Base-by-base conservation (phyloP, 176 grass and related monocot genomes). In the Alopecurus myosuroides region DNA sequence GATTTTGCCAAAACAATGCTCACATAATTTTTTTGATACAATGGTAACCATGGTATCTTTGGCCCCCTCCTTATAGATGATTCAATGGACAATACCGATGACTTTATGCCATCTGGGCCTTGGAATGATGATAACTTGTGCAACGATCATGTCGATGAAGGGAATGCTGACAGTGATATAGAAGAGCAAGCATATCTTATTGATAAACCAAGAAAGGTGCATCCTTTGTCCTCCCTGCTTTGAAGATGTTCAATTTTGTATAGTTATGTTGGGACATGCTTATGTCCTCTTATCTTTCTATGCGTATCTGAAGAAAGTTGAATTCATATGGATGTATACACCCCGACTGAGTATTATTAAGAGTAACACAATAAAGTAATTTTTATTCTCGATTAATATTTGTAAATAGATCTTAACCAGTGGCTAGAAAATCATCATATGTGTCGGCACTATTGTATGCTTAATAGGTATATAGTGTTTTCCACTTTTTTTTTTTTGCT, bases 201-300 rank as follows among this genome's bases (percentile, higher is more conserved):
- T 58, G 30, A 76, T 85, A 90, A 94, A 82, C 96, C 93, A 29
- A 92, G 91, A 74, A 91, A 98, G 91, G 96, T 98, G 74, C 56
- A 60, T 50, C 30, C 34, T 81, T 44, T 71, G 62, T 31, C 66
- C 9, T 25, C 28, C 19, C 44, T 40, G 35, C 50, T 41, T 76
- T 49, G 19, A 35, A 60, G 7, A 2, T 53, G 60, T 81, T 37
- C 11, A 29, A n/a, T 80, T 76, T 25, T 55, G 3, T 41, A 12
- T 74, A 52, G 70, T 55, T 63, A 61, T 73, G 48, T 23, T 74
- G 52, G 39, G n/a, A 33, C 17, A 4, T 46, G 12, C 68, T 75
- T 60, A 40, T 62, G 7, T 68, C 48, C 56, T 36, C 40, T 71
- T 39, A 20, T 73, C 26, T 42, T 42, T 42, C 3, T 12, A 60